Conservation (phyloP, 441 rosid genomes). For the Biscutella laevigata region DNA sequence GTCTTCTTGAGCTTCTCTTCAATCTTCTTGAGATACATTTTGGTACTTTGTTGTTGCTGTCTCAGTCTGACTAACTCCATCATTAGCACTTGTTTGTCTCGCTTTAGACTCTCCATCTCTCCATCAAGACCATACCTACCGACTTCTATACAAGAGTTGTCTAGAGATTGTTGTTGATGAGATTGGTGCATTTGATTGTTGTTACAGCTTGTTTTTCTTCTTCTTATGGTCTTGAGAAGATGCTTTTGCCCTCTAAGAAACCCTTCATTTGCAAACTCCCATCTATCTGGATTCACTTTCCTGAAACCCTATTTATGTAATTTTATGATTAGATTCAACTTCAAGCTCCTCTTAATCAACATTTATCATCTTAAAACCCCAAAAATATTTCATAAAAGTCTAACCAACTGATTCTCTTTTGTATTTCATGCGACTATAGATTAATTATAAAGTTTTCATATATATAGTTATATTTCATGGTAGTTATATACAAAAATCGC, state of each 20-base stretch:
- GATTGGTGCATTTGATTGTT: conserved; percentile 9
- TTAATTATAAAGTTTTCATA: background rate
- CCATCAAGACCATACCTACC: conserved; percentile 62
- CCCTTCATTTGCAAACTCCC: conserved; percentile 93
- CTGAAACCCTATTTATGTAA: conserved; percentile 64
- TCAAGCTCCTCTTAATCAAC: background rate
- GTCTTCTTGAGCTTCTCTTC: conserved; percentile 59
- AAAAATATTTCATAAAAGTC: background rate
- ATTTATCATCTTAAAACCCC: background rate
- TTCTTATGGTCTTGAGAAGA: conserved; percentile 63
- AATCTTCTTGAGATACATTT: conserved; percentile 44
- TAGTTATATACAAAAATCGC: background rate
- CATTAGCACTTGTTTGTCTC: conserved; percentile 67
- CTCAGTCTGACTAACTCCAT: conserved; percentile 66
- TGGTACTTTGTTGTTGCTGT: conserved; percentile 66
- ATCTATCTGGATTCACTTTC: conserved; percentile 80
- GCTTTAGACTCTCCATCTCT: conserved; percentile 53
- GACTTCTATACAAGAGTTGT: conserved; percentile 58
- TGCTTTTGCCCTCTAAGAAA: conserved; percentile 79
- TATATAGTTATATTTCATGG: no score
- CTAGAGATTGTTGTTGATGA: conserved; percentile 32
- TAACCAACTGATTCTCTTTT: background rate
- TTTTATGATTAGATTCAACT: conserved; percentile 20
- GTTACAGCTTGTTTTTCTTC: conserved; percentile 43
- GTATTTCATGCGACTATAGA: conserved; percentile 19